phyloP scores from a whole-genome alignment of 2,329 filamentous ascomycete genomes.

The Ilyonectria sp. region DNA sequence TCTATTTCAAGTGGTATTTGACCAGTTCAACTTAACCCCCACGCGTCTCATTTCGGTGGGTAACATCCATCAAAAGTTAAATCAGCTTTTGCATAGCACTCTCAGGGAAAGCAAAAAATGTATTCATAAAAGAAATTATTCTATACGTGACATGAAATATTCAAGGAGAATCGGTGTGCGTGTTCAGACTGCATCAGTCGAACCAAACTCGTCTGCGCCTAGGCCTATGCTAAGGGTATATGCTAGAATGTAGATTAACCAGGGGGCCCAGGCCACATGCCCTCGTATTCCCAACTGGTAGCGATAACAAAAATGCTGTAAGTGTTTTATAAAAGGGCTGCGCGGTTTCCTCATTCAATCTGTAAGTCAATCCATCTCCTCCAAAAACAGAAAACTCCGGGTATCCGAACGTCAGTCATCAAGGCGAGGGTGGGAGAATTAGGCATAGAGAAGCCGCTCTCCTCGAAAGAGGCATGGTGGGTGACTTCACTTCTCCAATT shows the following conservation, averaged over 20 bases:
- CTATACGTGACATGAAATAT: slow-evolving; percentile 11
- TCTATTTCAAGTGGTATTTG: background rate
- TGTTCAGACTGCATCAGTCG: slow-evolving; percentile 43
- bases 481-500: slow-evolving; percentile 63
- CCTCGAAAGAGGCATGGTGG: slow-evolving; percentile 18
- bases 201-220: slow-evolving; percentile 48
- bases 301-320: slow-evolving; percentile 37
- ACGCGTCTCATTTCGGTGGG: background rate
- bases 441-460: slow-evolving; percentile 10
- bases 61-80: background rate
- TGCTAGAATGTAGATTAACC: slow-evolving; percentile 51
- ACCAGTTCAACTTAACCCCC: background rate
- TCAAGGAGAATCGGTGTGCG: slow-evolving; percentile 11
- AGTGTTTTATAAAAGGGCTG: slow-evolving; percentile 33
- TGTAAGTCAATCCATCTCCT: slow-evolving; percentile 43
- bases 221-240: slow-evolving; percentile 55
- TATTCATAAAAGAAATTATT: background rate
- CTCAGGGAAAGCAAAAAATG: background rate
- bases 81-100: background rate
- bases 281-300: slow-evolving; percentile 19
- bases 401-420: slow-evolving; percentile 48
- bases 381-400: slow-evolving; percentile 42
- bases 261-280: slow-evolving; percentile 33
- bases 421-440: slow-evolving; percentile 30
- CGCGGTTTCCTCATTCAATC: slow-evolving; percentile 41